A percentile compares a stretch with the other conserved stretches of the same genome.
Evolutionary conservation across 139 green algal species (phyloP).

Genomic region (Chlamydomonas incerta): DNA sequence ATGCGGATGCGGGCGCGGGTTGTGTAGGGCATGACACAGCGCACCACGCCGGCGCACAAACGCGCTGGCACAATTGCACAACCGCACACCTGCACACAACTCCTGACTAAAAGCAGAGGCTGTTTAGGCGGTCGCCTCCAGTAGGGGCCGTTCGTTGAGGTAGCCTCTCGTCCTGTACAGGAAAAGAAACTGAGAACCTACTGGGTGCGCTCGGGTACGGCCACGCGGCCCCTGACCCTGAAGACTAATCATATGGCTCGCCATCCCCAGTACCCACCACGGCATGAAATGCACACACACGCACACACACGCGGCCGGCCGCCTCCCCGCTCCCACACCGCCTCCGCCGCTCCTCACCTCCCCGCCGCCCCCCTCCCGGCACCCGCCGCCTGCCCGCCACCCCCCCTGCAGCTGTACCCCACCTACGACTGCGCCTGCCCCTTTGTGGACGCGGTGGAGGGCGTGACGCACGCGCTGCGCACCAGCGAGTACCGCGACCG

Average conservation of each 20-base stretch:
- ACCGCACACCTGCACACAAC: not conserved
- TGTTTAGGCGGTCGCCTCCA: constrained; percentile 21
- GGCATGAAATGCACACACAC: no score
- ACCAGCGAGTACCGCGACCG: constrained; percentile 94
- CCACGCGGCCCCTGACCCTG: constrained; percentile 15
- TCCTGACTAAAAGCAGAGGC: constrained; percentile 58
- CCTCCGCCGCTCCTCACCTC: not conserved
- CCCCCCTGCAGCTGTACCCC: constrained; percentile 88
- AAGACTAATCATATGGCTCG: constrained; percentile 49
- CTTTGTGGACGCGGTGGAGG: constrained; percentile 94
- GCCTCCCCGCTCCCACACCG: not conserved
- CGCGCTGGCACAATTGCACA: not conserved
- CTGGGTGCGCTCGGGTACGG: constrained; percentile 48
- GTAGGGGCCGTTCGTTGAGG: constrained; percentile 12
- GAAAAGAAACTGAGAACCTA: constrained; percentile 2
- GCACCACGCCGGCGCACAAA: not conserved
- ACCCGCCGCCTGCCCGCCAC: not conserved
- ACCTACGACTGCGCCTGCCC: constrained; percentile 99
- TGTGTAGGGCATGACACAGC: not conserved
- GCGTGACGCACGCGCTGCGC: constrained; percentile 96
- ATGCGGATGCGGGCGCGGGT: no score
- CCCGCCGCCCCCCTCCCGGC: no score
- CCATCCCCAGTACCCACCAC: not conserved
- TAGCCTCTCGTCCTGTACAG: constrained; percentile 48
- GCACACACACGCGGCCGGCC: no score